phyloP scores from a whole-genome alignment of 768 basidiomycete genomes.

The Rubroboletus pulcherrimus region DNA sequence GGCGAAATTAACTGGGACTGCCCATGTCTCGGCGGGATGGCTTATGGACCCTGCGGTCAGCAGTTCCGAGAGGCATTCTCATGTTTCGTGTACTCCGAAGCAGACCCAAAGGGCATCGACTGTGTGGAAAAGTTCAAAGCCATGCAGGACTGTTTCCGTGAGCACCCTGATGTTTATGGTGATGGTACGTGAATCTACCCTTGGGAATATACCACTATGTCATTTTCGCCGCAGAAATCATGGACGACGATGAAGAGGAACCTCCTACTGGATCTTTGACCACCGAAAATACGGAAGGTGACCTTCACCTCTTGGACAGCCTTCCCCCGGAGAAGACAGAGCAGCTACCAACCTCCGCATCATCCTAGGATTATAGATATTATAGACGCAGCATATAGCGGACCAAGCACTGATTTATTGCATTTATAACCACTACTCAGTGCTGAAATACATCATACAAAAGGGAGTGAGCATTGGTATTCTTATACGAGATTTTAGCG shows the following conservation, averaged over 20 bases:
- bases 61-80: constrained; percentile 95
- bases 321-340: constrained; percentile 9
- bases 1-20: constrained; percentile 99
- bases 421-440: constrained; percentile 31
- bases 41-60: constrained; percentile 90
- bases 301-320: background rate
- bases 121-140: constrained; percentile 96
- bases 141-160: constrained; percentile 98
- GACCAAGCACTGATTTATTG: constrained; percentile 23
- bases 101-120: constrained; percentile 95
- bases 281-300: constrained; percentile 5
- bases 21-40: constrained; percentile 98
- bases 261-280: constrained; percentile 9
- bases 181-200: constrained; percentile 58
- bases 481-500: background rate
- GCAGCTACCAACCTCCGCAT: constrained; percentile 8
- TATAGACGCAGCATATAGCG: constrained; percentile 21
- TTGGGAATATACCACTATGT: constrained; percentile 2
- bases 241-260: constrained; percentile 62
- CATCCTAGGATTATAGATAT: constrained; percentile 18
- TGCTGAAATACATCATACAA: constrained; percentile 17
- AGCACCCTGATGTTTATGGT: constrained; percentile 93
- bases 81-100: constrained; percentile 92
- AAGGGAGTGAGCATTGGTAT: constrained; percentile 4
- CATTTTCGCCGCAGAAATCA: constrained; percentile 47